phyloP scores from a whole-genome alignment of 2,329 filamentous ascomycete species.

The Hypoxylon sp. region DNA sequence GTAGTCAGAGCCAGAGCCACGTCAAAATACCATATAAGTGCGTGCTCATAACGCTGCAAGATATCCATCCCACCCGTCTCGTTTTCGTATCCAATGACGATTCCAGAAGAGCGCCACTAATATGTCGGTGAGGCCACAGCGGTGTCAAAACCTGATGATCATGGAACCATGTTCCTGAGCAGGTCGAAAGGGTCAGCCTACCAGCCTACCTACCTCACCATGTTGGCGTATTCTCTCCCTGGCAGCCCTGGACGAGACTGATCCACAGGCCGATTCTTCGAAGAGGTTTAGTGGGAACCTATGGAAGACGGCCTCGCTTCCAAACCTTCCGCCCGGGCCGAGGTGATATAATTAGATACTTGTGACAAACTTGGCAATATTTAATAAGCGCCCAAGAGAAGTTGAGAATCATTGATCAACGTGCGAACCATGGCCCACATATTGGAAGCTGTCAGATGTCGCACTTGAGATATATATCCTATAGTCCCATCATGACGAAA shows the following conservation, averaged over 20 bases:
- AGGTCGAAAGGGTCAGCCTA: not conserved
- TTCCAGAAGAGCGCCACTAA: slow-evolving; percentile 12
- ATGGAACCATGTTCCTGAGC: slow-evolving; percentile 28
- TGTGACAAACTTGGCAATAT: not conserved
- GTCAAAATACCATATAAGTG: too few species aligned
- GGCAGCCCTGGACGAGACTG: not conserved
- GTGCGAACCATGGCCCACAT: not conserved
- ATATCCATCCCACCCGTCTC: slow-evolving; percentile 17
- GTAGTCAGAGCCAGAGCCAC: too few species aligned
- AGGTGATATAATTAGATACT: slow-evolving; percentile 5
- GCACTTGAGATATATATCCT: not conserved
- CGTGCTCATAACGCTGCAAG: slow-evolving; percentile 11
- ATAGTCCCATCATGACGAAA: not conserved
- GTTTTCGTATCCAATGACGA: slow-evolving; percentile 33
- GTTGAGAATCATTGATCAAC: not conserved
- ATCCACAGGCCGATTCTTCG: not conserved
- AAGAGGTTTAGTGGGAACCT: slow-evolving; percentile 1
- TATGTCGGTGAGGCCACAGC: slow-evolving; percentile 37
- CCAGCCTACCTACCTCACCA: slow-evolving; percentile 3
- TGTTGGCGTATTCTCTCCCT: slow-evolving; percentile 6
- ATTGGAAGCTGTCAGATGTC: not conserved
- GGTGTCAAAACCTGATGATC: slow-evolving; percentile 25
- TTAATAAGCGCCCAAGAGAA: not conserved
- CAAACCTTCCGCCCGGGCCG: slow-evolving; percentile 12
- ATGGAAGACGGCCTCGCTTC: slow-evolving; percentile 1